Evolutionary conservation across 2,329 filamentous ascomycete species (phyloP), one percentile per base, ranked within the genome.

Genomic region (Diaporthe helianthi): DNA sequence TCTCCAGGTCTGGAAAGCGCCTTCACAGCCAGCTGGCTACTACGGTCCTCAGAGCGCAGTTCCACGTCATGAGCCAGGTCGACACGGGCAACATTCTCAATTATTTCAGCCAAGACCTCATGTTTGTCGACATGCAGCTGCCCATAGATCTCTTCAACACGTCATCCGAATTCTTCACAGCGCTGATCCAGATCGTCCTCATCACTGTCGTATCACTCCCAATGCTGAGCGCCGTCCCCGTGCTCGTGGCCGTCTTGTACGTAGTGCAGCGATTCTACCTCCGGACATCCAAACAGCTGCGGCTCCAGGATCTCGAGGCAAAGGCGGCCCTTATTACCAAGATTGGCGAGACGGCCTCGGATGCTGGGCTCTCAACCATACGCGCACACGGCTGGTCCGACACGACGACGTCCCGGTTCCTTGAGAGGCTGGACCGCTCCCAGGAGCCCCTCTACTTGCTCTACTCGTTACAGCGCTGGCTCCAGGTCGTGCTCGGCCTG

Each of bases 361-460:
- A 83, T 1, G 77, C 77, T 31, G 83, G 83, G 0, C 74, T 84
- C 6, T 76, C 77, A 1, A 85, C 82, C 4, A 75, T 85, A 13
- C 77, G 83, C 29, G 81, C 83, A 6, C 84, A 83, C 70, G 80
- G 81, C 8, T 85, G 83, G 83, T 77, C 80, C 64, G 73, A 76
- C 15, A 38, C 44, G 1, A 26, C 46, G 10, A 41, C 44, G 75
- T 75, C 78, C 64, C 79, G 79, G 66, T 81, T 82, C 51, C 73
- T 78, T 8, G 73, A 76, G 46, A 73, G 82, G 1, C 74, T 85
- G 19, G 81, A 87, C 61, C 76, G 78, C 3, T 84, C 85, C 0
- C 86, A 88, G 69, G 80, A 83, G 60, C 86, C 86, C 1, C 83
- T 82, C 41, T 88, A 87, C 71, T 79, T 86, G 3, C 79, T 87